A percentile compares a stretch with the other conserved stretches of the same genome.
These are phyloP conservation scores for Amanita pallidorosea DNA, from an alignment of 768 basidiomycete genomes.

Conservation along the genomic window DNA sequence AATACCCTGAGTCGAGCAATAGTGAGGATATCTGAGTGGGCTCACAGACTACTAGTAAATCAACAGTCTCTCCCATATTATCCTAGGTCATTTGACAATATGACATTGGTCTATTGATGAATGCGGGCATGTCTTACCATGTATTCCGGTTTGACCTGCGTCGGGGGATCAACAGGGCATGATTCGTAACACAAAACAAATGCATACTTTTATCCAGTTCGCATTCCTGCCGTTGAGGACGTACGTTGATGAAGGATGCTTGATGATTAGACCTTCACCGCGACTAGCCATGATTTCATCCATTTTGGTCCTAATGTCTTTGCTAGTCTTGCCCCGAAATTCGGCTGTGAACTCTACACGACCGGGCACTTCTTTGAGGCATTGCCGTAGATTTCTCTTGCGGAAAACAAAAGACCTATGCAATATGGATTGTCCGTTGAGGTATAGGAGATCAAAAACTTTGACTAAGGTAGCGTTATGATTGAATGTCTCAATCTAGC, in stretches of 20 bases:
- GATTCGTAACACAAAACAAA: background rate
- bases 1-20: background rate
- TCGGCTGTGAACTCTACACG: conserved; percentile 73
- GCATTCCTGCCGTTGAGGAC: conserved; percentile 77
- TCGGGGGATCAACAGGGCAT: background rate
- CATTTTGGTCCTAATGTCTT: conserved; percentile 75
- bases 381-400: conserved; percentile 64
- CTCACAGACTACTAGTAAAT: conserved; percentile 82
- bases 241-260: conserved; percentile 75
- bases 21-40: background rate
- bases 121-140: conserved; percentile 38
- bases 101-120: background rate
- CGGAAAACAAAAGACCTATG: conserved; percentile 63
- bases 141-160: conserved; percentile 76
- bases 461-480: conserved; percentile 51
- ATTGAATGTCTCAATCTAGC: background rate
- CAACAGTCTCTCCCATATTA: conserved; percentile 87
- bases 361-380: conserved; percentile 60
- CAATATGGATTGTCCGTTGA: conserved; percentile 75
- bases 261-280: conserved; percentile 91
- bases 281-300: conserved; percentile 74
- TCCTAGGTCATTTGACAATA: conserved; percentile 35
- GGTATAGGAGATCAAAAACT: conserved; percentile 86
- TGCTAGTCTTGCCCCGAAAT: conserved; percentile 63
- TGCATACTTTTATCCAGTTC: conserved; percentile 82